Base-by-base conservation (phyloP, 2,329 filamentous ascomycete genomes). In the Fusarium sambucinum region DNA sequence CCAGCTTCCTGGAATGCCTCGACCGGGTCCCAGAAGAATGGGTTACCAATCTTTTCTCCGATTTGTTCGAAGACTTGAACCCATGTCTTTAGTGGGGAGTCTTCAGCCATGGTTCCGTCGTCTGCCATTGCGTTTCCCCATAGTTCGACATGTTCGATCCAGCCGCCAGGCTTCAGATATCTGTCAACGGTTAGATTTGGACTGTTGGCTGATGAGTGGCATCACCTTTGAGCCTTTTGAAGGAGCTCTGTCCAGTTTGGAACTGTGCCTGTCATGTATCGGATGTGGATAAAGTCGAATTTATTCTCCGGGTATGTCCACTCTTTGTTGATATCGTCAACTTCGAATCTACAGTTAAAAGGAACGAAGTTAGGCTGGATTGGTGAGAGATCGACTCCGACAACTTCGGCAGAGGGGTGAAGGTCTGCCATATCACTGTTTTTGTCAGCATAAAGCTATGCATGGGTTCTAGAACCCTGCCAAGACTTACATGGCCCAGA, bases 281-380 rank as follows among this genome's bases (percentile, higher is more conserved):
- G 65, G 1, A 68, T 47, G 25, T 68, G 65, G 4, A 68, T 55
- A 7, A 66, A 69, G 35, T 69, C 65, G 1, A 69, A 68, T 2
- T 56, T 55, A 2, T 68, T 48, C 1, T 66, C 41, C 0, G 59
- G 41, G 17, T 42, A 68, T 0, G 65, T 68, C 65, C 65, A 68
- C 0, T 68, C 65, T 6, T 68, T 38, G 7, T 60, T 68, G 0
- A 68, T 66, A 9, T 69, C 65, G 1, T 68, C 65, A 1, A 68
- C 65, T 35, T 68, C 65, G 2, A 68, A 68, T 17, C 46, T 56
- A 6, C 65, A 68, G 21, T 68, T 69, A 0, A 56, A 46, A 1
- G 65, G 65, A 1, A 60, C 52, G 1, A 69, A 69, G 4, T 48
- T 61, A 0, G 65, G 65, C 21, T 68, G 65, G 6, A 68, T 68